Evolutionary conservation across 2,329 filamentous ascomycete genomes (phyloP), one percentile per base, ranked within the genome.

Genomic region (Epichloe uncinata): DNA sequence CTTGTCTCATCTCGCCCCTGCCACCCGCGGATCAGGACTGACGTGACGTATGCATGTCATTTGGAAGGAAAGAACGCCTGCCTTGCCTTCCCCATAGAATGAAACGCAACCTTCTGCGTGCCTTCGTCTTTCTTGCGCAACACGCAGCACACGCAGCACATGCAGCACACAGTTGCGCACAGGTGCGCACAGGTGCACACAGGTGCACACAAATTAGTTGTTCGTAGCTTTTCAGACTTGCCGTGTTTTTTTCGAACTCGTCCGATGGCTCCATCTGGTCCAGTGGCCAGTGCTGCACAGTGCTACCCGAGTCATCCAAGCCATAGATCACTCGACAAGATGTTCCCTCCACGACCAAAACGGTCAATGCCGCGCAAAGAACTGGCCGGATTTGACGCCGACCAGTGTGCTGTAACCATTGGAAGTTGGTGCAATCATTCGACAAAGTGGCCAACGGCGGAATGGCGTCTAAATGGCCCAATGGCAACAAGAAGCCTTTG

Each of bases 401-500:
- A 16, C 15, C 43, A 22, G 15, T n/a, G n/a, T 15, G 45, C 35
- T 22, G 16, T 18, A 9, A 20, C 37, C 22, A 41, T 18, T 7
- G 33, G n/a, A 26, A 18, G 12, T 33, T 18, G 6, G 11, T 26
- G 18, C 46, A 15, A 13, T 45, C 16, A 20, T 41, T 26, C 16
- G 33, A 36, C 43, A 8, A 15, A 38, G 12, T 18, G 13, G 36
- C 11, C 30, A 18, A 35, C 13, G 30, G 15, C 41, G n/a, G 18
- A 35, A 49, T 34, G 43, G 48, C 48, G 37, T 42, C 43, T 50
- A 37, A 4, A 41, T 41, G 36, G 30, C 13, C 37, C 36, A 45
- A 50, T 36, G 35, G 26, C 20, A 50, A 3, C 26, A 20, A 35
- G 30, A 7, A 16, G 36, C 36, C n/a, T 13, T 37, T 4, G 1